These are phyloP conservation scores for Beauveria brongniartii DNA, from an alignment of 2,329 filamentous ascomycete species.

Conservation along the genomic window DNA sequence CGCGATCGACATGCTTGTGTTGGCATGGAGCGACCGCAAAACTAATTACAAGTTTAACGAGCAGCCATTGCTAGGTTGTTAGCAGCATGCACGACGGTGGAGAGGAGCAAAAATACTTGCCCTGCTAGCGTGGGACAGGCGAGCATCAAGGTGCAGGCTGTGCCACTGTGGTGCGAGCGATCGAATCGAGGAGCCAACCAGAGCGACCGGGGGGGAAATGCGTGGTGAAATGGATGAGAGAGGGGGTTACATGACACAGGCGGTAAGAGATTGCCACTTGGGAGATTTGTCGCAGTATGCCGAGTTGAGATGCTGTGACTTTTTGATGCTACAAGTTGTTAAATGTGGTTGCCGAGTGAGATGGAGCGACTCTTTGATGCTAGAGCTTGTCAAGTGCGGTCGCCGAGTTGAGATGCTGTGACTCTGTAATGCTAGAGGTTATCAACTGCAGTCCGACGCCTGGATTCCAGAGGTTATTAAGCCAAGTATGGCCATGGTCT, in stretches of 20 bases:
- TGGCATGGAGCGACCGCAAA: neutral
- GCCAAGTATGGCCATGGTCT: neutral
- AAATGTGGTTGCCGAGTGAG: no score
- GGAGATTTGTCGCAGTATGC: neutral
- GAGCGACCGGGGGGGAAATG: neutral
- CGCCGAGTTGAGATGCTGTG: neutral
- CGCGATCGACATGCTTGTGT: neutral
- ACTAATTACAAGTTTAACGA: no score
- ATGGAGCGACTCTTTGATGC: no score
- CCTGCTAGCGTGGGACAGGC: slow-evolving; percentile 4
- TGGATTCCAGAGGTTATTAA: neutral
- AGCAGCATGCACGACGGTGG: neutral
- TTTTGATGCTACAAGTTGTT: neutral
- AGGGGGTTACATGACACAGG: neutral
- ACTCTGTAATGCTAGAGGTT: neutral
- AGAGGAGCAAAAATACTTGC: neutral
- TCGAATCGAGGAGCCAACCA: slow-evolving; percentile 5
- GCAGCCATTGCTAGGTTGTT: neutral
- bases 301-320: neutral
- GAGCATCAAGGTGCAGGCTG: neutral
- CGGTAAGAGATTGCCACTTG: neutral
- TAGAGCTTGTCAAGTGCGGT: neutral
- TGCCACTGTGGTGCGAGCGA: neutral
- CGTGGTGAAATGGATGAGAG: neutral
- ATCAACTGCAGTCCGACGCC: no score